phyloP scores from a whole-genome alignment of 73 alveolate genomes.

The Symbiodinium natans region DNA sequence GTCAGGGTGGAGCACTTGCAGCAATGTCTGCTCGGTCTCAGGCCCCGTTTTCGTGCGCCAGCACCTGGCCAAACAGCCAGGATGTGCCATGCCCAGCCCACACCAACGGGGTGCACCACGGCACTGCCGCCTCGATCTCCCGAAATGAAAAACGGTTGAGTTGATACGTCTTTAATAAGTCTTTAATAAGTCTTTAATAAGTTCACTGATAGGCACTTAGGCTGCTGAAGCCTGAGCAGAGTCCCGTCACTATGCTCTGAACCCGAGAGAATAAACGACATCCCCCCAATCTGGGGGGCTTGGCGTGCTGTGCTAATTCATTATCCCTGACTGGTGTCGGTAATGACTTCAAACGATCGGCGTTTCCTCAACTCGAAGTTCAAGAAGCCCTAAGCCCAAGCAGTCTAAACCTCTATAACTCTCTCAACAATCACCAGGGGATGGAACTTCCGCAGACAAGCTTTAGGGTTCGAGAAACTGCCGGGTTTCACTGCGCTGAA shows the following conservation, averaged over 20 bases:
- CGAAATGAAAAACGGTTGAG: not conserved
- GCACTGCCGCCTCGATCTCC: not conserved
- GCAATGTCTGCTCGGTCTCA: conserved; percentile 6
- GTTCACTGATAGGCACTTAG: no score
- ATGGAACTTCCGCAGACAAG: no score
- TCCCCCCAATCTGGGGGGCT: no score
- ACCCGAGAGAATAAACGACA: no score
- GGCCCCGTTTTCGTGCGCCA: not conserved
- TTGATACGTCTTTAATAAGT: not conserved
- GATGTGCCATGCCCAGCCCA: not conserved
- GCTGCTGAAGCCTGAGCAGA: no score
- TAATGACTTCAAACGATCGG: no score
- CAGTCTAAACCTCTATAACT: no score
- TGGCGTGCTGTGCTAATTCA: not conserved
- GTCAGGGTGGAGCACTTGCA: not conserved
- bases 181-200: not conserved
- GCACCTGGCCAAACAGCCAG: not conserved
- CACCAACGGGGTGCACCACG: not conserved
- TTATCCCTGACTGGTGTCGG: no score
- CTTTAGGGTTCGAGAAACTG: not conserved
- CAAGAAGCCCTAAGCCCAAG: no score
- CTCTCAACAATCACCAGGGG: no score
- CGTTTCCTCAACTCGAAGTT: no score
- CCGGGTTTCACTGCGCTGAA: not conserved
- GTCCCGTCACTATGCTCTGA: no score